Evolutionary conservation across 805 yeast genomes (phyloP).

Genomic region (Myxozyma melibiosi): DNA sequence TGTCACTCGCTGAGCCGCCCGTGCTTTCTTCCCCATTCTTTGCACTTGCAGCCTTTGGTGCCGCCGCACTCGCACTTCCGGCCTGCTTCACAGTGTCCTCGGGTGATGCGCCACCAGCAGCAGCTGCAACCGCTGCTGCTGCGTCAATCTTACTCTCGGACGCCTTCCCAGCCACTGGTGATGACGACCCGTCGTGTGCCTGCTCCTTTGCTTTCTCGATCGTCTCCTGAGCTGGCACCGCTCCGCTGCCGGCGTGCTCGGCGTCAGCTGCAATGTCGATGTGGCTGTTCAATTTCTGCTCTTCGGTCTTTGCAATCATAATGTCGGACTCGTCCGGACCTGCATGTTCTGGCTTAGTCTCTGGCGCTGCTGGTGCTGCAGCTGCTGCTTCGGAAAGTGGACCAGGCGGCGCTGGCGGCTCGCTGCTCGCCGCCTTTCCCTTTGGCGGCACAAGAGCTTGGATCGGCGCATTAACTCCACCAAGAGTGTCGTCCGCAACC

Average conservation of each 20-base stretch:
- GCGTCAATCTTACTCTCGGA: neutral
- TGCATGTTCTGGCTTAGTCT: neutral
- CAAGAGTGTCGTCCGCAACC: constrained; percentile 4
- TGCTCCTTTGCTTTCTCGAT: constrained; percentile 5
- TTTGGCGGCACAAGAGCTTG: neutral
- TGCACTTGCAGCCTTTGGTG: no score
- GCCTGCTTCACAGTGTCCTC: no score
- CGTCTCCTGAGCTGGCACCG: constrained; percentile 5
- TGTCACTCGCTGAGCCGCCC: no score
- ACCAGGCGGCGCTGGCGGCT: neutral
- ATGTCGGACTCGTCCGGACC: constrained; percentile 1
- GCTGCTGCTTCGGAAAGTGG: neutral
- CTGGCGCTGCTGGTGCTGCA: neutral
- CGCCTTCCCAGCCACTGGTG: neutral
- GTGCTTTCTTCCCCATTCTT: no score
- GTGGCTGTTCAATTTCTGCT: constrained; percentile 5
- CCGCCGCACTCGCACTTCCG: no score
- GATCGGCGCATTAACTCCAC: constrained; percentile 1
- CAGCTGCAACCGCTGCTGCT: no score
- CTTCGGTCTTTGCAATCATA: neutral
- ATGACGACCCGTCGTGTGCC: neutral
- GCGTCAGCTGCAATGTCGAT: constrained; percentile 6
- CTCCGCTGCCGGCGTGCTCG: constrained; percentile 1
- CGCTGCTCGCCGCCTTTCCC: neutral
- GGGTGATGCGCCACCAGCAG: no score